Evolutionary conservation across 2,329 filamentous ascomycete species (phyloP).

Genomic region (Fusarium metavorans): DNA sequence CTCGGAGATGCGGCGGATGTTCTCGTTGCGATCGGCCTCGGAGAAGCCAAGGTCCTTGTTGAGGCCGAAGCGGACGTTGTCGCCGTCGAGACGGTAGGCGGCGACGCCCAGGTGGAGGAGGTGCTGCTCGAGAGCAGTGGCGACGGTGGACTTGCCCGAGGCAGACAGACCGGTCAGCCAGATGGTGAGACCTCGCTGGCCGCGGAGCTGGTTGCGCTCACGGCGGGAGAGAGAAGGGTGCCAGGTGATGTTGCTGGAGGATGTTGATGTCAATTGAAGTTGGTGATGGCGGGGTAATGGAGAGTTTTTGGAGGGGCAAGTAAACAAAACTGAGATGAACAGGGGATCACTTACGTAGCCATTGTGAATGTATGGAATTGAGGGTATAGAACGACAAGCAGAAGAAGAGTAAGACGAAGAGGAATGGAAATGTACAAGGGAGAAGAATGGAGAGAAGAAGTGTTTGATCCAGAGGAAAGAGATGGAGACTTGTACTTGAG

Average conservation of each 20-base stretch:
- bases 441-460: neutral
- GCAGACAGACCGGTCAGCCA: conserved; percentile 98
- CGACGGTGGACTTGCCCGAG: conserved; percentile 96
- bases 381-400: conserved; percentile 1
- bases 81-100: conserved; percentile 95
- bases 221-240: conserved; percentile 82
- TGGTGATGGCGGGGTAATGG: conserved; percentile 31
- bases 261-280: conserved; percentile 17
- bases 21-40: conserved; percentile 94
- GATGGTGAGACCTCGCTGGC: conserved; percentile 92
- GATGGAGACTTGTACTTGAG: neutral
- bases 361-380: conserved; percentile 40
- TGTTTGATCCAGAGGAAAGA: neutral
- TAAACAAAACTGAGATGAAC: neutral
- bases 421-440: neutral
- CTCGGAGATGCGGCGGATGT: conserved; percentile 96
- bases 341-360: conserved; percentile 48
- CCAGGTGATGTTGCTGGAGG: conserved; percentile 86
- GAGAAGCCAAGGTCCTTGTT: conserved; percentile 98
- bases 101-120: conserved; percentile 85
- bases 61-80: conserved; percentile 97
- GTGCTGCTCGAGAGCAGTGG: conserved; percentile 96
- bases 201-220: conserved; percentile 80
- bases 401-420: conserved; percentile 8
- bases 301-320: conserved; percentile 16